Evolutionary conservation across 2,329 filamentous ascomycete species (phyloP).

Genomic region (Tolypocladium capitatum): DNA sequence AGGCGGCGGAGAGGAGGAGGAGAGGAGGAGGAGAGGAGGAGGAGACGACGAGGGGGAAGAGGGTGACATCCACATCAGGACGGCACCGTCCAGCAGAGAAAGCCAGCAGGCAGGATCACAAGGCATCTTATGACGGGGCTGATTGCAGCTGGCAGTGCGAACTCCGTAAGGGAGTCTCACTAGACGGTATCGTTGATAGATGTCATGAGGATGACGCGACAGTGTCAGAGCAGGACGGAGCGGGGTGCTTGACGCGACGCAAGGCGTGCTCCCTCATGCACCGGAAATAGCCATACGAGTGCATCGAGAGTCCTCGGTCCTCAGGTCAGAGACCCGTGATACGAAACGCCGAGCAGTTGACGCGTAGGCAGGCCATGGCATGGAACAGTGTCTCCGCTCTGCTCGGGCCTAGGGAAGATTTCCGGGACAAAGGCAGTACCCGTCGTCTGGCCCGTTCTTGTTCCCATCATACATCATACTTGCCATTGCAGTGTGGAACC

Average conservation of each 20-base stretch:
- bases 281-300: too few relatives aligned
- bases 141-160: not conserved
- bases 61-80: not conserved
- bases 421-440: slow-evolving; percentile 6
- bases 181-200: too few relatives aligned
- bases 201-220: too few relatives aligned
- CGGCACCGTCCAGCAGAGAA: not conserved
- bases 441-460: not conserved
- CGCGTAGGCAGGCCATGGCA: not conserved
- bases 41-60: not conserved
- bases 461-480: slow-evolving; percentile 1
- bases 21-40: not conserved
- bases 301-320: too few relatives aligned
- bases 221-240: not conserved
- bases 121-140: not conserved
- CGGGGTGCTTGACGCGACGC: not conserved
- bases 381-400: not conserved
- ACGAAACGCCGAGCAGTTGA: not conserved
- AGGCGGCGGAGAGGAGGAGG: too few relatives aligned
- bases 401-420: not conserved
- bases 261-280: not conserved
- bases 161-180: too few relatives aligned
- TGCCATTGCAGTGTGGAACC: not conserved
- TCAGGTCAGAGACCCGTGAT: not conserved
- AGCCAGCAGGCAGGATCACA: not conserved